Percentiles rank a stretch among this genome's conserved stretches.
These are phyloP conservation scores for Backusella luteola DNA, from an alignment of 192 early-diverging fungal genomes.

Conservation along the genomic window DNA sequence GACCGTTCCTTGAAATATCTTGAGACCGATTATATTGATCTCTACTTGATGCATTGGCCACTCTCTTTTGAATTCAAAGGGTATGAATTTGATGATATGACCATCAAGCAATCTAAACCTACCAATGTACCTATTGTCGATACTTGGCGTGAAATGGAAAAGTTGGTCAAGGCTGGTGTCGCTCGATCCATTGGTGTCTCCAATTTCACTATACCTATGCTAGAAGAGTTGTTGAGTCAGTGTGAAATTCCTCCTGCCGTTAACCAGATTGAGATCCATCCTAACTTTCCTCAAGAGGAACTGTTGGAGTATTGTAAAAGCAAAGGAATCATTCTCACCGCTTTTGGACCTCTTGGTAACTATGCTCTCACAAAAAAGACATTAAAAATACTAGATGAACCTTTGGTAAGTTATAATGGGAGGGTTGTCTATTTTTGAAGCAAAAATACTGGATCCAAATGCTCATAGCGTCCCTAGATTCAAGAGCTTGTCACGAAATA, in stretches of 20 bases:
- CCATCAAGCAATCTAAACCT: constrained; percentile 18
- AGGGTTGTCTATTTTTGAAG: background rate
- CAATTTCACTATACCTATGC: constrained; percentile 61
- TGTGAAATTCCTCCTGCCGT: constrained; percentile 68
- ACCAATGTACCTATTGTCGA: constrained; percentile 48
- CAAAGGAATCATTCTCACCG: constrained; percentile 63
- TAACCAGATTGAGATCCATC: constrained; percentile 61
- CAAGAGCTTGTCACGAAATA: constrained; percentile 42
- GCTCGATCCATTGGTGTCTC: constrained; percentile 75
- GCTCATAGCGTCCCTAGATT: background rate
- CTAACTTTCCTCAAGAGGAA: constrained; percentile 52
- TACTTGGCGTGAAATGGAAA: constrained; percentile 77
- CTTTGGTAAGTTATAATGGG: background rate
- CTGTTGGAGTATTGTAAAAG: constrained; percentile 61
- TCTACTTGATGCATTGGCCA: constrained; percentile 89
- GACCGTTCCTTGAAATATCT: constrained; percentile 68
- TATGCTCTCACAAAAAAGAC: constrained; percentile 13
- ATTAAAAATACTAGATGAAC: constrained; percentile 13
- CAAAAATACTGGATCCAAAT: background rate
- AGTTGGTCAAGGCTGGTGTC: constrained; percentile 57
- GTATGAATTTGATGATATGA: constrained; percentile 30
- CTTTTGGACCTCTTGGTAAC: constrained; percentile 69
- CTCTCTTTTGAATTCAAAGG: constrained; percentile 48
- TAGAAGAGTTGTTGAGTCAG: constrained; percentile 58
- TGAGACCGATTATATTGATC: constrained; percentile 72